Percentiles rank a stretch among this genome's conserved stretches.
These are phyloP conservation scores for Neocallimastix lanati DNA, from an alignment of 192 early-diverging fungal species.

Conservation along the genomic window DNA sequence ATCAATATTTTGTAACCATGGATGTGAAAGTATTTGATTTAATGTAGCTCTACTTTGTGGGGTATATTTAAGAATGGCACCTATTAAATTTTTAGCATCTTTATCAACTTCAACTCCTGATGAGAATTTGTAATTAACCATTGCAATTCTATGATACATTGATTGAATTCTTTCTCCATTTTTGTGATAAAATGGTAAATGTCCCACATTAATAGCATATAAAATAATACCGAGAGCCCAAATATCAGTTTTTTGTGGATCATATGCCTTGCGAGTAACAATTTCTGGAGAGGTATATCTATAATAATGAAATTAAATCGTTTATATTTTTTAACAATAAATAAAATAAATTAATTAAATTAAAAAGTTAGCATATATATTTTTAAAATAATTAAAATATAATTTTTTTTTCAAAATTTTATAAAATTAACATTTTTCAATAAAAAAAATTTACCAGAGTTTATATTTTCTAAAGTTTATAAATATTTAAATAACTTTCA, in stretches of 20 bases:
- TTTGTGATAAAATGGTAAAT: slow-evolving; percentile 13
- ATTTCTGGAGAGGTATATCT: slow-evolving; percentile 55
- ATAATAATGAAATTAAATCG: too few relatives aligned
- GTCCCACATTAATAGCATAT: slow-evolving; percentile 15
- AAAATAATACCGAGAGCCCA: slow-evolving; percentile 22
- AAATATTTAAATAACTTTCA: too few relatives aligned
- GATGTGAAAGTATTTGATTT: not conserved
- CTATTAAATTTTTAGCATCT: not conserved
- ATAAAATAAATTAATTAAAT: too few relatives aligned
- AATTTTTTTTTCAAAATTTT: too few relatives aligned
- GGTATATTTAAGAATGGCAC: not conserved
- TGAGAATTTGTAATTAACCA: slow-evolving; percentile 43
- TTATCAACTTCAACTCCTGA: not conserved
- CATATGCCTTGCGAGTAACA: slow-evolving; percentile 37
- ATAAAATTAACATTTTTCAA: too few relatives aligned
- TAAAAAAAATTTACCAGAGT: too few relatives aligned
- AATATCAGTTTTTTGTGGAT: slow-evolving; percentile 31
- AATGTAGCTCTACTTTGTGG: not conserved
- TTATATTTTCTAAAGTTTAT: too few relatives aligned
- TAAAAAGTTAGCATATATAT: too few relatives aligned
- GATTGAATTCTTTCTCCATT: slow-evolving; percentile 17
- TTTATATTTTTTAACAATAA: too few relatives aligned
- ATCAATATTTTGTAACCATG: not conserved
- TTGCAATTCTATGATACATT: slow-evolving; percentile 41
- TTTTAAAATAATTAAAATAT: too few relatives aligned